Evolutionary conservation across 495 filamentous ascomycete species (phyloP), one percentile per base, ranked within the genome.

Genomic region (Penicillium soppii): DNA sequence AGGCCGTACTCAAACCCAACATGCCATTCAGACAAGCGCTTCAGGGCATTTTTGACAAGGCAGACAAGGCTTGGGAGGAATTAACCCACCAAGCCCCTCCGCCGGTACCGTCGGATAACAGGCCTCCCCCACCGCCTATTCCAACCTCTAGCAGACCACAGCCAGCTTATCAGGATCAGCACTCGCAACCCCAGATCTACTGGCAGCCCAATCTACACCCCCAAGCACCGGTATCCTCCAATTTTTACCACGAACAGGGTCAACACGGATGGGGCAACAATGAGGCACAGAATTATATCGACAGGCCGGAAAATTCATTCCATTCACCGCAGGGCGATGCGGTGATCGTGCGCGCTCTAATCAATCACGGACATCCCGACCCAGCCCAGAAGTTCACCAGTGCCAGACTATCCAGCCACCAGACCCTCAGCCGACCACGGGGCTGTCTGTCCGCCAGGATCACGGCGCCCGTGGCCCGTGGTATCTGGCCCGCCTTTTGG

Each of bases 401-500:
- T 30, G 61, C 61, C 42, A 54, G 61, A 35, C 52, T 65, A 9
- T 59, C 58, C 29, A 65, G 61, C 44, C 58, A 37, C 23, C 61
- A 65, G 43, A 59, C 58, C 29, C 61, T 65, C 39, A 25, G 43
- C 26, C 58, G 61, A 50, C 47, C 58, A 46, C 58, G 61, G 15
- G 61, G 61, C 43, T 65, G 61, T 57, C 55, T 65, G n/a, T 59
- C 58, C 19, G 61, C 58, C 43, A 59, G 58, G 44, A 65, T 65
- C 41, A 62, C 39, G 8, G 58, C 61, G 39, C 61, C 61, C 9
- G 58, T 62, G 5, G 61, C 61, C 22, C 46, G 52, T 27, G 61
- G 61, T 50, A 65, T 65, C 52, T 65, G 61, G 61, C 61, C 61
- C 40, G 61, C 61, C 23, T 65, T 65, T 57, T 65, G 61, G 61